Evolutionary conservation across 352 stramenopile species (phyloP), one percentile per base, ranked within the genome.

Genomic region (Pythium diclinum): DNA sequence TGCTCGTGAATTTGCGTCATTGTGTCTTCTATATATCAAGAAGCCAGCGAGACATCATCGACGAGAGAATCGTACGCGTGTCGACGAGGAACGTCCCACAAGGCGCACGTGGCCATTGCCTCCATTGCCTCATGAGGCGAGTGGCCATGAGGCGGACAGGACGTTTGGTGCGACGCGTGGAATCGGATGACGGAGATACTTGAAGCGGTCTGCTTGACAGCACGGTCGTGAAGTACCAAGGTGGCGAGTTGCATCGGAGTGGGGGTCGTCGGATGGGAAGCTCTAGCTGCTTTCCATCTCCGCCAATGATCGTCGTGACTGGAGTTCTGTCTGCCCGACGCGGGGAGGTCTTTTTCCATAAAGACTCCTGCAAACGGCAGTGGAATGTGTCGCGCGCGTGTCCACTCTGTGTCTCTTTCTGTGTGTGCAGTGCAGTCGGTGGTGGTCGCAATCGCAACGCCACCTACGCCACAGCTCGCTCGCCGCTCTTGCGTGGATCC

Each of bases 1-100:
- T 68, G 62, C 72, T 40, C 55, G 51, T 61, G 59, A 63, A 59
- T 60, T 66, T 55, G 14, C 32, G 38, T 56, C 7, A 56, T 61
- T 44, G 28, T 52, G 36, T 3, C 9, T 56, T 63, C 47, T 52
- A 23, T 66, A 25, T 54, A 32, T 28, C 25, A 28, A 28, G 25
- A 38, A 56, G 13, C 30, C 30, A 34, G 25, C 25, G 49, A 38
- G 13, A 34, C 30, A 40, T 38, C 4, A 6, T 21, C 11, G 49
- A 38, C 13, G 74, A 76, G 72, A 67, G 33, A 59, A 51, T 3
- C 44, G 38, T 46, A 13, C 19, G 44, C 44, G 19, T 51, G 44
- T 51, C 44, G n/a, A 51, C 19, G 44, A 16, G 13, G 36, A 42
- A 42, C 36, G 36, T 51, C 19, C n/a, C 38, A 28, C 25, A 28